Evolutionary conservation across 2,329 filamentous ascomycete genomes (phyloP), one percentile per base, ranked within the genome.

Genomic region (Paradendryphiella salina): DNA sequence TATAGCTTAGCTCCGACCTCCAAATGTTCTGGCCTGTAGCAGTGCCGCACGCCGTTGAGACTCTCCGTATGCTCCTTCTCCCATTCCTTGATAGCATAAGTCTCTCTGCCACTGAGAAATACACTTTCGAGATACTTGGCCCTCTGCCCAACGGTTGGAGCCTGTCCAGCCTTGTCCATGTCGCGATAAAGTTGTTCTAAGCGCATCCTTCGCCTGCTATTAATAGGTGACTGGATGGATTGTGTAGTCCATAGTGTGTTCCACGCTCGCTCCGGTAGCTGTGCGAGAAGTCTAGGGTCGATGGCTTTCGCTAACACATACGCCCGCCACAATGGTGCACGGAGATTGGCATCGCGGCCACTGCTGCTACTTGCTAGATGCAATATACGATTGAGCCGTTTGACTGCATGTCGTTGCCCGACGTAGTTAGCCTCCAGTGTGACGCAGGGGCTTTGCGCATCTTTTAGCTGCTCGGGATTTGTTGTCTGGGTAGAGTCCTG

Each of bases 1-100:
- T 83, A 79, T 79, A 90, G 86, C 48, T 82, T 80, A 39, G 85
- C 79, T 2, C 87, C 88, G 10, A 88, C 77, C 61, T 85, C 82
- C 77, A 89, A 67, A 82, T 71, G 65, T 46, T 72, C 64, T 2
- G 66, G 57, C 10, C 59, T 58, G 44, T 59, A 57, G 29, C 57
- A 55, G 74, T 59, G 69, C 59, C 55, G 44, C 15, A 37, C 31
- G n/a, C 42, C 40, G 1, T 41, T 36, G 1, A 31, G 39, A 6
- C 17, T 38, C 13, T 50, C 38, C 8, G 21, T 44, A 36, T 64
- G 53, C 13, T 66, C 59, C 5, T 58, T 29, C 33, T 73, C 59
- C 73, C 73, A 75, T 50, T 63, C 46, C 8, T 56, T 36, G 15
- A 73, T 36, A 13, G 73, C 73, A 29, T 63, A 17, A 13, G 68